phyloP scores from a whole-genome alignment of 2,329 filamentous ascomycete species.

The Fusarium drepaniforme region DNA sequence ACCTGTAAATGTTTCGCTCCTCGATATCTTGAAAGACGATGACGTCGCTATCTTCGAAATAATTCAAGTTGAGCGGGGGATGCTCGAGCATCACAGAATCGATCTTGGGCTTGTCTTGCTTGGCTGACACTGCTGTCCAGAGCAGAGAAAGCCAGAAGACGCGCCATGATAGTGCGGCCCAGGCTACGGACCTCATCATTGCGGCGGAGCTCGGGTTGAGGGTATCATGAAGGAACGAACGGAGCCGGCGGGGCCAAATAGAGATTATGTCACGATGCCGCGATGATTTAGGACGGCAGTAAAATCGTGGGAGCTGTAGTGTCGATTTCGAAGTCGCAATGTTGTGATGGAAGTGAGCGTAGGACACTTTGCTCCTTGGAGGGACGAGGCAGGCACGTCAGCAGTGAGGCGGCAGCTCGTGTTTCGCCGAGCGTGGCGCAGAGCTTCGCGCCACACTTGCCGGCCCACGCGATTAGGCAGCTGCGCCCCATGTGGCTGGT shows the following conservation, averaged over 20 bases:
- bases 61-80: slow-evolving; percentile 78
- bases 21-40: slow-evolving; percentile 79
- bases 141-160: slow-evolving; percentile 64
- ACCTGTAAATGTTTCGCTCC: slow-evolving; percentile 78
- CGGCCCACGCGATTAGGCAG: slow-evolving; percentile 21
- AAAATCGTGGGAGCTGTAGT: slow-evolving; percentile 12
- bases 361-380: slow-evolving; percentile 43
- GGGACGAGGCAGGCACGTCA: slow-evolving; percentile 38
- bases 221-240: slow-evolving; percentile 57
- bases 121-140: slow-evolving; percentile 60
- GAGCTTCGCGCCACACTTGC: slow-evolving; percentile 40
- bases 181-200: slow-evolving; percentile 68
- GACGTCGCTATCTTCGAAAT: slow-evolving; percentile 91
- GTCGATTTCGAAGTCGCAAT: slow-evolving; percentile 16
- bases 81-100: slow-evolving; percentile 74
- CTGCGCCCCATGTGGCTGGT: slow-evolving; percentile 3
- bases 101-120: slow-evolving; percentile 76
- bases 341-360: slow-evolving; percentile 28
- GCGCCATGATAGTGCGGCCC: slow-evolving; percentile 60
- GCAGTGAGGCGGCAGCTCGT: slow-evolving; percentile 43
- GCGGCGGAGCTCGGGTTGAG: slow-evolving; percentile 47
- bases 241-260: slow-evolving; percentile 13
- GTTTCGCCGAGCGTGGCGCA: slow-evolving; percentile 41
- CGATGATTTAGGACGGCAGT: slow-evolving; percentile 1
- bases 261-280: slow-evolving; percentile 11